Evolutionary conservation across 2,329 filamentous ascomycete species (phyloP).

Genomic region (Fusarium tuaranense): DNA sequence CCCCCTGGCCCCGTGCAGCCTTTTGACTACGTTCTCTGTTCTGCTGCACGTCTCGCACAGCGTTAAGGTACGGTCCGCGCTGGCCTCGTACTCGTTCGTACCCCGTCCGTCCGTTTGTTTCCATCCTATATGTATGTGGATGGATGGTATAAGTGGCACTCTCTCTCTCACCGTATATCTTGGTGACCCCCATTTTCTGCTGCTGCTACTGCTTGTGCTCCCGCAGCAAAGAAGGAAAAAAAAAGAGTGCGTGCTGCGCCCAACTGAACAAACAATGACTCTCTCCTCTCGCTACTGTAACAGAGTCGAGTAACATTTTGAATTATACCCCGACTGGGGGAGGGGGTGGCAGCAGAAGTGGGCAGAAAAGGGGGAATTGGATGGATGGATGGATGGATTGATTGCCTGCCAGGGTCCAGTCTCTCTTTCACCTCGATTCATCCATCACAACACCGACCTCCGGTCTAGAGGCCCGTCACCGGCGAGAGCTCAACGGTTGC

Average conservation of each 20-base stretch:
- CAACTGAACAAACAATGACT: neutral
- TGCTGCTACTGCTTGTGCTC: slow-evolving; percentile 31
- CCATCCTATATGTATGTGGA: neutral
- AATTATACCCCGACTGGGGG: neutral
- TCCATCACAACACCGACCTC: slow-evolving; percentile 26
- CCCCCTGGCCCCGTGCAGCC: too few relatives aligned
- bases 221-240: neutral
- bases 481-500: slow-evolving; percentile 4
- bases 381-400: slow-evolving; percentile 24
- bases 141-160: neutral
- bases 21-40: too few relatives aligned
- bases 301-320: slow-evolving; percentile 4
- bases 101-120: neutral
- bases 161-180: neutral
- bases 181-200: neutral
- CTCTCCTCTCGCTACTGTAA: neutral
- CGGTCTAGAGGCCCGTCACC: slow-evolving; percentile 5
- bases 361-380: slow-evolving; percentile 35
- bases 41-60: slow-evolving; percentile 31
- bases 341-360: slow-evolving; percentile 34
- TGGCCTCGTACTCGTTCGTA: slow-evolving; percentile 10
- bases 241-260: neutral
- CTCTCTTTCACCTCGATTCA: slow-evolving; percentile 18
- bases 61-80: slow-evolving; percentile 14
- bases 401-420: slow-evolving; percentile 30